Evolutionary conservation across 2,329 filamentous ascomycete genomes (phyloP).

Genomic region (Colletotrichum costaricense): DNA sequence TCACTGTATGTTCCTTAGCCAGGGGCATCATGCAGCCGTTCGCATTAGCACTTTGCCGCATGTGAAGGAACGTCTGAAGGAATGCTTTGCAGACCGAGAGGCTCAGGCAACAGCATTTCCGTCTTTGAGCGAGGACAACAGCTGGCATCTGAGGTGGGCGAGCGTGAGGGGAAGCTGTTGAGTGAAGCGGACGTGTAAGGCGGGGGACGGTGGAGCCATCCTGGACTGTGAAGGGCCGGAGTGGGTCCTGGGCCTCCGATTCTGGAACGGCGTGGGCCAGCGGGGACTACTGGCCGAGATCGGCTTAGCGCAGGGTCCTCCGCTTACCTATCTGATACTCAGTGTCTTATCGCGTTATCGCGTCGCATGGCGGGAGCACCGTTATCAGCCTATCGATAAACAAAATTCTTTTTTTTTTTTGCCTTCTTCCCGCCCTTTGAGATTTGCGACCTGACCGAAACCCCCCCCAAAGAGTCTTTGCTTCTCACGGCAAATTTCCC

Average conservation of each 20-base stretch:
- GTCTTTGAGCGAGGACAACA: background rate
- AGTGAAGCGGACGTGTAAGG: constrained; percentile 6
- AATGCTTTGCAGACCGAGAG: background rate
- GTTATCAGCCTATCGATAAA: constrained; percentile 27
- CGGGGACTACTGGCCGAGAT: background rate
- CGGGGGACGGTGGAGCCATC: constrained; percentile 2
- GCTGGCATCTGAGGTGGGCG: constrained; percentile 16
- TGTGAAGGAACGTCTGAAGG: background rate
- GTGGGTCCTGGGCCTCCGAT: constrained; percentile 22
- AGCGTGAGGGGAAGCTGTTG: background rate
- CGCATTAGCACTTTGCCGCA: background rate
- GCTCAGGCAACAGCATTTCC: background rate
- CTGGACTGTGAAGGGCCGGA: background rate
- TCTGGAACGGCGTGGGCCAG: constrained; percentile 2
- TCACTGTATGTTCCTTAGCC: background rate
- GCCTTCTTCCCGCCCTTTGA: background rate
- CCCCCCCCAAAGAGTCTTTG: background rate
- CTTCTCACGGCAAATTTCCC: background rate
- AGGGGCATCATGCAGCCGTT: constrained; percentile 4
- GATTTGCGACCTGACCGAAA: background rate
- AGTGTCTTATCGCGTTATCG: background rate
- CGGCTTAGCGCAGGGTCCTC: constrained; percentile 12
- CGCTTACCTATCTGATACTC: background rate
- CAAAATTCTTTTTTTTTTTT: constrained; percentile 8
- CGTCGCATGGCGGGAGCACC: background rate